A percentile compares a stretch with the other conserved stretches of the same genome.
Evolutionary conservation across 495 filamentous ascomycete species (phyloP).

Genomic region (Neurospora terricola): DNA sequence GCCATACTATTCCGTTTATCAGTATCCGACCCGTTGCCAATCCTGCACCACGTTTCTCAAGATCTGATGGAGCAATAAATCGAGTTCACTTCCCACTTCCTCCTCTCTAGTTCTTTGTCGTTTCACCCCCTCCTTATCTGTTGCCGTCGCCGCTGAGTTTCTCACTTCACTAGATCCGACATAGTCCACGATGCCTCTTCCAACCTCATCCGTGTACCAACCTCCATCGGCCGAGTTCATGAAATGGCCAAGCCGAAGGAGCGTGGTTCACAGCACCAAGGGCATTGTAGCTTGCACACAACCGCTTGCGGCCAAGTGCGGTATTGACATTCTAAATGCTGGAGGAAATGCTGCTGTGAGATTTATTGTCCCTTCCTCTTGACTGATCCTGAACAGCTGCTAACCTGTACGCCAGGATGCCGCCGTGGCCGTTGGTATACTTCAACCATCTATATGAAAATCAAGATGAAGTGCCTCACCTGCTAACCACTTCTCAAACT

Average conservation of each 20-base stretch:
- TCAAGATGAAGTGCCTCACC: not conserved
- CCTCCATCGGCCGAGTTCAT: slow-evolving; percentile 48
- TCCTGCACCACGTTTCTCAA: not conserved
- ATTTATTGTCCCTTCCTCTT: slow-evolving; percentile 9
- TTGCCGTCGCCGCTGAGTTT: too few relatives aligned
- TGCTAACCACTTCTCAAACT: not conserved
- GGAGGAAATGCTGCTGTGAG: slow-evolving; percentile 90
- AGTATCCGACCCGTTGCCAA: not conserved
- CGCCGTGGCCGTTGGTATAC: slow-evolving; percentile 57
- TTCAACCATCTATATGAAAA: not conserved
- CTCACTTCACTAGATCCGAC: not conserved
- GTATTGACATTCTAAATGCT: slow-evolving; percentile 68
- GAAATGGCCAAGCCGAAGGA: slow-evolving; percentile 74
- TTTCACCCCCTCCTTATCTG: not conserved
- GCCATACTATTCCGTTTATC: not conserved
- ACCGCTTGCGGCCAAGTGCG: slow-evolving; percentile 80
- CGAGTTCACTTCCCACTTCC: not conserved
- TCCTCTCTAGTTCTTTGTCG: not conserved
- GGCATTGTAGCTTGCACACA: slow-evolving; percentile 90
- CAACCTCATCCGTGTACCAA: slow-evolving; percentile 45
- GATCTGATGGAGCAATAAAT: not conserved
- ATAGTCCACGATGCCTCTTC: slow-evolving; percentile 29
- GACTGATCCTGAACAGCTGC: not conserved
- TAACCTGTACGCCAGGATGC: slow-evolving; percentile 56
- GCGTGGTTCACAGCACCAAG: slow-evolving; percentile 85